These are phyloP conservation scores for Diaporthe sp. DNA, from an alignment of 2,329 filamentous ascomycete genomes.

Conservation along the genomic window DNA sequence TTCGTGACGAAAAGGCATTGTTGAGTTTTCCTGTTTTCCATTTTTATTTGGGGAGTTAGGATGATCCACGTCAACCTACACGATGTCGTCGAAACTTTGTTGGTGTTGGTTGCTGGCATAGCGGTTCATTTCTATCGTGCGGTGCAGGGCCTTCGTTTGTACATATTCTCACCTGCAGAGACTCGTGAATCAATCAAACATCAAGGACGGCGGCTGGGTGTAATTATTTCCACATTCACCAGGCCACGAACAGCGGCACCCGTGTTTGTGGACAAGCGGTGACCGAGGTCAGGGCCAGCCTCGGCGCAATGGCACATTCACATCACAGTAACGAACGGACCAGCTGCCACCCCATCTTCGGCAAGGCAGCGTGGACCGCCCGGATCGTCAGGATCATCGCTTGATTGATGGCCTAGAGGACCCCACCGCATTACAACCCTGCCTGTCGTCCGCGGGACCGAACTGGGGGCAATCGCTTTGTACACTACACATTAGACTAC, in stretches of 20 bases:
- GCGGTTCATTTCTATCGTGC: conserved; percentile 1
- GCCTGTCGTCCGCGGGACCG: conserved; percentile 11
- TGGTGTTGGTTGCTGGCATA: conserved; percentile 20
- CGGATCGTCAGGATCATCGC: conserved; percentile 24
- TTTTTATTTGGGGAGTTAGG: background rate
- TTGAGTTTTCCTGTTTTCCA: background rate
- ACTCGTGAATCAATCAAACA: background rate
- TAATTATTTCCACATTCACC: background rate
- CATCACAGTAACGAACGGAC: conserved; percentile 1
- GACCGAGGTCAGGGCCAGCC: background rate
- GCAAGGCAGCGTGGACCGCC: background rate
- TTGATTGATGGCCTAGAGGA: conserved; percentile 23
- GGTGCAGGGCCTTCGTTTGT: background rate
- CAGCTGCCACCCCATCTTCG: conserved; percentile 7
- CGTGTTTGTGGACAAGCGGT: background rate
- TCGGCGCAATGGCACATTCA: background rate
- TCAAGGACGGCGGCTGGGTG: background rate
- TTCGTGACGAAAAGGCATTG: background rate
- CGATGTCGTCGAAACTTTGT: background rate
- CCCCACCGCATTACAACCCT: conserved; percentile 12
- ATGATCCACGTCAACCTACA: background rate
- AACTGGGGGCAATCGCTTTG: conserved; percentile 17
- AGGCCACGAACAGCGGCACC: background rate
- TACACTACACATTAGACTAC: background rate
- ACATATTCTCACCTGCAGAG: background rate